A percentile compares a stretch with the other conserved stretches of the same genome.
Evolutionary conservation across 2,329 filamentous ascomycete genomes (phyloP).

Genomic region (Lecanicillium sp.): DNA sequence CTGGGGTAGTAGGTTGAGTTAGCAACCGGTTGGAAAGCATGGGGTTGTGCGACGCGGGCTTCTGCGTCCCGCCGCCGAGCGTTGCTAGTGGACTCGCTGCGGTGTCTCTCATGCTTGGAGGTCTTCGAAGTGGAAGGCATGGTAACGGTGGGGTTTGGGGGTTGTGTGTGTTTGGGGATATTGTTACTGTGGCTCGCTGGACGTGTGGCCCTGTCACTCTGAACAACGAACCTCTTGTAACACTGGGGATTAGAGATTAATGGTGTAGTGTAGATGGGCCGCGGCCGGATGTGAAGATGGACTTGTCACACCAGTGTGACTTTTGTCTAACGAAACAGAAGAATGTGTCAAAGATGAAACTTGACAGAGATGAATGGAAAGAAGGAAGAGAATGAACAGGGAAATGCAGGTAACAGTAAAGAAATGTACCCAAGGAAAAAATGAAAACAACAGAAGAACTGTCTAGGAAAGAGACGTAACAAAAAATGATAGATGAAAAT

Average conservation of each 20-base stretch:
- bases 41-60: constrained; percentile 6
- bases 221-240: not conserved
- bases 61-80: constrained; percentile 1
- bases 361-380: not conserved
- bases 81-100: constrained; percentile 3
- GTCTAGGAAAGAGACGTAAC: not conserved
- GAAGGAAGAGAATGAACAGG: not conserved
- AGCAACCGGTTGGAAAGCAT: constrained; percentile 3
- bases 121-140: not conserved
- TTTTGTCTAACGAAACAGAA: not conserved
- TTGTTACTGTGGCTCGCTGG: no score
- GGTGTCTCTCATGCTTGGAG: constrained; percentile 5
- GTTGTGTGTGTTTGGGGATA: not conserved
- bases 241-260: constrained; percentile 5
- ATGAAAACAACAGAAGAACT: not conserved
- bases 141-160: not conserved
- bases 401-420: not conserved
- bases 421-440: constrained; percentile 5
- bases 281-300: not conserved
- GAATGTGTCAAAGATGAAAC: not conserved
- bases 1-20: not conserved
- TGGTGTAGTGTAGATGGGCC: not conserved
- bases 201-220: constrained; percentile 5
- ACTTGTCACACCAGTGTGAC: constrained; percentile 9
- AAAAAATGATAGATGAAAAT: not conserved